Conservation (phyloP, 2,329 filamentous ascomycete species). For the Claviceps quebecensis region DNA sequence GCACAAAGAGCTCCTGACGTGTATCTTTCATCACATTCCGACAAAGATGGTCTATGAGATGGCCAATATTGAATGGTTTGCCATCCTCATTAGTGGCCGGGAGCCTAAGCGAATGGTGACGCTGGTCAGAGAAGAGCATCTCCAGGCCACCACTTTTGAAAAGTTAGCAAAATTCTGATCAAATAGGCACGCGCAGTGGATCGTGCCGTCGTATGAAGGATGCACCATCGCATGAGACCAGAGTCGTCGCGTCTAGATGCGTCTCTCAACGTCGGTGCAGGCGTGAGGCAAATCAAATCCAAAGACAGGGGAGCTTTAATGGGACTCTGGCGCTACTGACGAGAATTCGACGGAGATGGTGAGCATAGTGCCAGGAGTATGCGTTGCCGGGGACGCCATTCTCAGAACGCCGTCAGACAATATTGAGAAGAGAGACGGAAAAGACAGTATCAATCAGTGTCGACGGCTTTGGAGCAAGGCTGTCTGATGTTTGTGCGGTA, state of each 20-base stretch:
- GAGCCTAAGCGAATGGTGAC: conserved; percentile 55
- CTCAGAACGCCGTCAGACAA: neutral
- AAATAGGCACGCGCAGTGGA: neutral
- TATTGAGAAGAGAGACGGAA: neutral
- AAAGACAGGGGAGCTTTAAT: neutral
- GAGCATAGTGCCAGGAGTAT: conserved; percentile 21
- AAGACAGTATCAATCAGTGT: neutral
- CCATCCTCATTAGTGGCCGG: conserved; percentile 48
- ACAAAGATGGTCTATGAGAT: conserved; percentile 67
- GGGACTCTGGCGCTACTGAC: conserved; percentile 18
- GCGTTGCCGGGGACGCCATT: neutral
- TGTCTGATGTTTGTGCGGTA: neutral
- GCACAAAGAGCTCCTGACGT: conserved; percentile 76
- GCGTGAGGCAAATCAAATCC: neutral
- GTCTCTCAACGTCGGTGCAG: neutral
- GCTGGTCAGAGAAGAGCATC: conserved; percentile 78
- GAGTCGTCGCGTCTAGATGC: neutral
- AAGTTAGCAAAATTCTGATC: neutral
- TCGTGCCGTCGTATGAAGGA: neutral
- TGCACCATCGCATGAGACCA: neutral
- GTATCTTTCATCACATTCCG: conserved; percentile 71
- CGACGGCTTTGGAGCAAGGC: neutral
- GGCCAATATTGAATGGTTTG: conserved; percentile 52
- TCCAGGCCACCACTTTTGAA: conserved; percentile 69
- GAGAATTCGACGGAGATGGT: conserved; percentile 60